Conservation (phyloP, 305 asterid genomes). For the Fraxinus ornus region DNA sequence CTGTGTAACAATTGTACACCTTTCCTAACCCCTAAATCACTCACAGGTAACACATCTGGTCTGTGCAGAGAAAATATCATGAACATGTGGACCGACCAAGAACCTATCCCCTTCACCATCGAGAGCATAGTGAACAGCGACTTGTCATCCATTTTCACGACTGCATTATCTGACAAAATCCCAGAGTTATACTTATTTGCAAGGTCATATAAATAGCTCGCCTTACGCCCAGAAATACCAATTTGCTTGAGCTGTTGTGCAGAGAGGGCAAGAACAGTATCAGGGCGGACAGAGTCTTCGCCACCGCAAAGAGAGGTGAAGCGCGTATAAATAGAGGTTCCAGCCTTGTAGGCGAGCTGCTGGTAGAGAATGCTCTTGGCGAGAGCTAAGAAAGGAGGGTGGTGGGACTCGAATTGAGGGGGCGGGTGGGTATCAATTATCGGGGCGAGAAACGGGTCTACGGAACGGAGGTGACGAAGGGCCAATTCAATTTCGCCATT, state of each 20-base stretch:
- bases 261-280: conserved; percentile 61
- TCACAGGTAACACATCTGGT: conserved; percentile 91
- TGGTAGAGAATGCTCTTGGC: conserved; percentile 85
- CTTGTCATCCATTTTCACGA: conserved; percentile 91
- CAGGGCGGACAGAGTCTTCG: conserved; percentile 60
- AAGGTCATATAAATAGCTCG: conserved; percentile 77
- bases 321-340: conserved; percentile 73
- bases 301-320: conserved; percentile 81
- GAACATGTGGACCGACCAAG: conserved; percentile 98
- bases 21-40: conserved; percentile 93
- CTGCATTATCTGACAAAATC: conserved; percentile 69
- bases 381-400: conserved; percentile 66
- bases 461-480: conserved; percentile 59
- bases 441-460: conserved; percentile 58
- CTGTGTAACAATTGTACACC: conserved; percentile 81
- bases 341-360: conserved; percentile 87
- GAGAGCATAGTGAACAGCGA: conserved; percentile 83
- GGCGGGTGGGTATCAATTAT: conserved; percentile 58
- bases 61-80: conserved; percentile 90
- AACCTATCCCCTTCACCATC: conserved; percentile 96
- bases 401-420: conserved; percentile 67
- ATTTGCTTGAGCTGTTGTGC: conserved; percentile 83
- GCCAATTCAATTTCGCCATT: conserved; percentile 65
- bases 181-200: conserved; percentile 78
- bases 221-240: conserved; percentile 88